Percentiles rank a stretch among this genome's conserved stretches.
These are phyloP conservation scores for Eucalyptus microcorys DNA, from an alignment of 345 rosid species.

Conservation along the genomic window DNA sequence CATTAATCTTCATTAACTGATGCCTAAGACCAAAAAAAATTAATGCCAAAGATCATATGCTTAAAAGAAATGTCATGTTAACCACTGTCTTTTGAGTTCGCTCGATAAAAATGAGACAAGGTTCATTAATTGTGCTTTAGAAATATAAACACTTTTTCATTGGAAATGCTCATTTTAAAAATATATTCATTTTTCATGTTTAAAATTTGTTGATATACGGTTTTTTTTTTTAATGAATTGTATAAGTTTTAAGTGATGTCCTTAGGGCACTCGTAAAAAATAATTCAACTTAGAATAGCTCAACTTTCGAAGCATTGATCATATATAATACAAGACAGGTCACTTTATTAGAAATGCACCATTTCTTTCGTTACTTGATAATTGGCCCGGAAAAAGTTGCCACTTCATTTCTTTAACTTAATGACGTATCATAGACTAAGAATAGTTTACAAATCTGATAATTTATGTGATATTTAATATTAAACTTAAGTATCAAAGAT, in stretches of 20 bases:
- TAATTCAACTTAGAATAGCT: not conserved
- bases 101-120: not conserved
- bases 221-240: no score
- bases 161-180: no score
- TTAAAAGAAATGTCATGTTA: no score
- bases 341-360: not conserved
- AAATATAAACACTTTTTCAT: accelerated
- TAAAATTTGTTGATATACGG: not conserved
- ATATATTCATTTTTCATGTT: no score
- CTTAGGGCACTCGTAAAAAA: not conserved
- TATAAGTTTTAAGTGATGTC: not conserved
- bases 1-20: not conserved
- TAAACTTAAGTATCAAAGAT: no score
- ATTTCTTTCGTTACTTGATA: not conserved
- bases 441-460: not conserved
- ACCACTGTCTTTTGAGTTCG: not conserved
- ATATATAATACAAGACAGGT: no score
- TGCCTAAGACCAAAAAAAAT: not conserved
- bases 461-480: not conserved
- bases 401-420: not conserved
- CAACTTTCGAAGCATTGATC: not conserved
- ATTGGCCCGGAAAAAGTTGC: not conserved
- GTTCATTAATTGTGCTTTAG: not conserved
- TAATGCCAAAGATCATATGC: not conserved
- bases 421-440: not conserved